phyloP scores from a whole-genome alignment of 495 filamentous ascomycete species.

The Penicillium fimorum region DNA sequence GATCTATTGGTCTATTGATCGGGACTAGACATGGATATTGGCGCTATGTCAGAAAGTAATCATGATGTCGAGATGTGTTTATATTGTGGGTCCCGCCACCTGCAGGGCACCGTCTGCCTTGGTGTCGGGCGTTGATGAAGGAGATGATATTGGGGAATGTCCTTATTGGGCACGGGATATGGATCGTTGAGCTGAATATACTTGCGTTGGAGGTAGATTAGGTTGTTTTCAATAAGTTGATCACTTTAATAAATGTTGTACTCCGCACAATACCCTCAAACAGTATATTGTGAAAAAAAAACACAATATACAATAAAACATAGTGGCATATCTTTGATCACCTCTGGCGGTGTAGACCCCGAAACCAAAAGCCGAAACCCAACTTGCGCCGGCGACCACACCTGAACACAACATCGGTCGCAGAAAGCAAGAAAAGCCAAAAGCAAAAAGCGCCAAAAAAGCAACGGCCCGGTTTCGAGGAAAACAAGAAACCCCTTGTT shows the following conservation, averaged over 20 bases:
- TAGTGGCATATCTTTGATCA: conserved; percentile 2
- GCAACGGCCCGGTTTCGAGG: conserved; percentile 4
- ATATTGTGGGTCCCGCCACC: conserved; percentile 15
- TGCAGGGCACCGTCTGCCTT: conserved; percentile 10
- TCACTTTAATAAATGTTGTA: neutral
- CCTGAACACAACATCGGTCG: neutral
- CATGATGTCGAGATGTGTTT: conserved; percentile 17
- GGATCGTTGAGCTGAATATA: conserved; percentile 4
- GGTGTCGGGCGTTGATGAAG: neutral
- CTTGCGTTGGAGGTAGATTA: neutral
- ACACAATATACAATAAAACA: neutral
- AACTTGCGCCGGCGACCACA: neutral
- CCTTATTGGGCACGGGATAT: neutral
- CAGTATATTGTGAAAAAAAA: no score
- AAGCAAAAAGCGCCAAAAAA: neutral
- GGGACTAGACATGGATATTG: neutral
- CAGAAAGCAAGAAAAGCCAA: neutral
- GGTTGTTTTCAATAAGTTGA: conserved; percentile 3
- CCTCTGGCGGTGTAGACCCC: conserved; percentile 13
- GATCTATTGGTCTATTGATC: neutral
- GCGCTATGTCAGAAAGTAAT: neutral
- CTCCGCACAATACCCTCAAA: neutral
- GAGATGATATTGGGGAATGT: neutral
- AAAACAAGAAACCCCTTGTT: neutral
- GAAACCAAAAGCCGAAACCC: neutral